Base-by-base conservation (phyloP, 257 asterid genomes). In the Jacaranda copaia region DNA sequence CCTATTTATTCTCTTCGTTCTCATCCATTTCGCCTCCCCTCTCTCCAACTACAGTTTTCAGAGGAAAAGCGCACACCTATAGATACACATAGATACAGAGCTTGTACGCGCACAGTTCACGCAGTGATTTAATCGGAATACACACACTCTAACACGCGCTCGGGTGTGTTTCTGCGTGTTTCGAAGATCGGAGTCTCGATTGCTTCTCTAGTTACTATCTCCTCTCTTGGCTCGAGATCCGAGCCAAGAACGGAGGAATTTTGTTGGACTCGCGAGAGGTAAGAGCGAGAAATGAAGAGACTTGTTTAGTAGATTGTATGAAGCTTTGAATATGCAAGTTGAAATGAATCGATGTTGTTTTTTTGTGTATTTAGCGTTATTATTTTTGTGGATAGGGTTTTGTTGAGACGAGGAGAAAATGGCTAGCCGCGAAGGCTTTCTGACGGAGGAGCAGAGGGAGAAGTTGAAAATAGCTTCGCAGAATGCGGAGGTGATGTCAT, bases 161-260 rank as follows among this genome's bases (percentile, higher is more conserved):
- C 12, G 78, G 11, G 86, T 82, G 83, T 79, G 85, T 78, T 57
- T 42, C 76, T 53, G 84, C 73, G 80, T 63, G 77, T 83, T 66
- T 38, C 16, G 81, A 48, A 73, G 90, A 87, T 79, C 84, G 75
- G 84, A 74, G 19, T 65, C 52, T 79, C 81, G 85, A 83, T 87
- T 87, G 90, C 76, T 80, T 74, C 84, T 82, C 62, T 7, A 68
- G 81, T 75, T 43, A 39, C 36, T 75, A 14, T 63, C 16, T 78
- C 88, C 93, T 83, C 85, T 81, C 92, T 94, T 94, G 97, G 94
- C 97, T 94, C 98, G 95, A 90, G 93, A 90, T 88, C 97, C 93
- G 97, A 86, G 96, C 95, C 94, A 91, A 89, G 92, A 58, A 77
- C 85, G 19, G 89, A 85, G 89, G 90, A 83, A 15, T 76, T 76